phyloP scores from a whole-genome alignment of 768 basidiomycete species.

The Podaxis sp. region DNA sequence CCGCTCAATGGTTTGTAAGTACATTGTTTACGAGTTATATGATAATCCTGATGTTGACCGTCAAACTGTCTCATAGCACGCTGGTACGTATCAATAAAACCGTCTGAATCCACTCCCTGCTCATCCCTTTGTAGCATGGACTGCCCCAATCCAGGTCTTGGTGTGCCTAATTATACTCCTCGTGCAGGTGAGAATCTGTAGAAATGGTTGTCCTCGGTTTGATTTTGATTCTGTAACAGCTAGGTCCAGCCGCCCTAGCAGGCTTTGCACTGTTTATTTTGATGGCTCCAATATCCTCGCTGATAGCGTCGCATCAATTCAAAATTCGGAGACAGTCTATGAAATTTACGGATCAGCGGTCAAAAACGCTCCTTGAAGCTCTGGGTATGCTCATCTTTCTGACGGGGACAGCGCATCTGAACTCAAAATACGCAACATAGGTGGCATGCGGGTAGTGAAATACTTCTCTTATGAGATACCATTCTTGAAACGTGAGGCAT shows the following conservation, averaged over 20 bases:
- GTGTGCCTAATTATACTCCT: constrained; percentile 62
- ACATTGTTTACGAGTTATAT: constrained; percentile 5
- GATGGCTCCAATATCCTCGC: constrained; percentile 62
- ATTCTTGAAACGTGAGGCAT: constrained; percentile 55
- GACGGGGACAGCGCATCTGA: background rate
- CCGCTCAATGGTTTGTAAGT: constrained; percentile 75
- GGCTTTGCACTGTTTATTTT: constrained; percentile 68
- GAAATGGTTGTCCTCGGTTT: background rate
- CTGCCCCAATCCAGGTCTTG: constrained; percentile 64
- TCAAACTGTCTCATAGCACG: constrained; percentile 32
- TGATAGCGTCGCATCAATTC: constrained; percentile 61
- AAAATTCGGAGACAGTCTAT: constrained; percentile 52
- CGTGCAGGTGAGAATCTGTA: constrained; percentile 40
- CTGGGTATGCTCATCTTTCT: constrained; percentile 37
- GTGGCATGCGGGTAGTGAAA: constrained; percentile 73
- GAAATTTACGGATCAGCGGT: constrained; percentile 62
- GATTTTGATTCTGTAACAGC: constrained; percentile 31
- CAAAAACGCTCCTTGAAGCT: constrained; percentile 65
- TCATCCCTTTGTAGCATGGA: constrained; percentile 44
- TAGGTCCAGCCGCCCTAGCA: constrained; percentile 69
- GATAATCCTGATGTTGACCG: background rate
- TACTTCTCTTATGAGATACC: constrained; percentile 75
- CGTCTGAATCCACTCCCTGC: background rate
- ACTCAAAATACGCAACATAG: constrained; percentile 23
- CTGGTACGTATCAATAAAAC: constrained; percentile 28